phyloP scores from a whole-genome alignment of 768 basidiomycete species.

The Agrocybe chaxingu region DNA sequence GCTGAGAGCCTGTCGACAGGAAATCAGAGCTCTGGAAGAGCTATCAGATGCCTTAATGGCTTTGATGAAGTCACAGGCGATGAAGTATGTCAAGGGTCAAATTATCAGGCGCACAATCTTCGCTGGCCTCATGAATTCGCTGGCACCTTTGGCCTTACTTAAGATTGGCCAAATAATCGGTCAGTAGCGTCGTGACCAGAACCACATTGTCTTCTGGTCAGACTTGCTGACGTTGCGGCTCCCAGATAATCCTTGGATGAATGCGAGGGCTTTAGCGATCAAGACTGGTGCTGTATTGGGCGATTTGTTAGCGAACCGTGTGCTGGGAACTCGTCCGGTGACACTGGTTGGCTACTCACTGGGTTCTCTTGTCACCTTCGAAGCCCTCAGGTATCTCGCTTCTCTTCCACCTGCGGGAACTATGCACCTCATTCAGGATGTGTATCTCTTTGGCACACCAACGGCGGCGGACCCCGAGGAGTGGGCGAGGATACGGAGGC shows the following conservation, averaged over 20 bases:
- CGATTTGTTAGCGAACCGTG: slow-evolving; percentile 43
- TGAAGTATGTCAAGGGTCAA: slow-evolving; percentile 46
- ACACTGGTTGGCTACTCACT: slow-evolving; percentile 57
- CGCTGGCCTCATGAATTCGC: slow-evolving; percentile 42
- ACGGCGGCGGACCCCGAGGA: slow-evolving; percentile 32
- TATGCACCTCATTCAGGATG: slow-evolving; percentile 47
- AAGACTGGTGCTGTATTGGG: slow-evolving; percentile 56
- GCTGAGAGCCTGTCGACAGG: slow-evolving; percentile 26
- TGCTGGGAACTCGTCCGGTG: slow-evolving; percentile 52
- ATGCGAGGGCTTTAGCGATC: slow-evolving; percentile 45
- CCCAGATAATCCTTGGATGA: slow-evolving; percentile 60
- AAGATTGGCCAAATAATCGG: slow-evolving; percentile 55
- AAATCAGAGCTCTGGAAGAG: slow-evolving; percentile 49
- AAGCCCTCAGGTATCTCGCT: slow-evolving; percentile 48
- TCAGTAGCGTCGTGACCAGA: slow-evolving; percentile 16
- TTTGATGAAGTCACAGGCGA: slow-evolving; percentile 44
- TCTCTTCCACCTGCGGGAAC: slow-evolving; percentile 41
- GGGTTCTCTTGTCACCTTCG: slow-evolving; percentile 53
- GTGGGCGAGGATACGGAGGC: slow-evolving; percentile 46
- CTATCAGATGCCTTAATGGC: slow-evolving; percentile 44
- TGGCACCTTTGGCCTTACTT: slow-evolving; percentile 48
- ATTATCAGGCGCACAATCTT: slow-evolving; percentile 50
- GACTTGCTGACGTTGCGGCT: not conserved
- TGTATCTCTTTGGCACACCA: slow-evolving; percentile 53
- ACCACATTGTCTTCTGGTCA: not conserved